Evolutionary conservation across 495 filamentous ascomycete species (phyloP), one percentile per base, ranked within the genome.

Genomic region (Penicillium taxi): DNA sequence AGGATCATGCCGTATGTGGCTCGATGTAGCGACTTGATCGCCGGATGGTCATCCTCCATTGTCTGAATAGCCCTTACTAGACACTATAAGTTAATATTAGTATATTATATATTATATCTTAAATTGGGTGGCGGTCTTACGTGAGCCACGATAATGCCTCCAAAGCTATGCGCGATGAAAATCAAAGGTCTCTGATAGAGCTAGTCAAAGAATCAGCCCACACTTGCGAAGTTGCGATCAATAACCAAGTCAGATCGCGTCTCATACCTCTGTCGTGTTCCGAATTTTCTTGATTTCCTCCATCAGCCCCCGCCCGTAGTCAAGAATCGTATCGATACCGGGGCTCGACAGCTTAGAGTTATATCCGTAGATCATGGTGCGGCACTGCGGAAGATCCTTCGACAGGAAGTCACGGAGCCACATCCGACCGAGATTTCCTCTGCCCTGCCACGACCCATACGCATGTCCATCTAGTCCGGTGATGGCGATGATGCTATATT

Each of bases 361-460:
- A 38, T 66, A 64, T 6, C 61, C 61, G 33, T 62, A 63, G 14
- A 61, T 63, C 34, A 61, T 50, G 1, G 52, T 56, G 28, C 55
- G 47, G 24, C 41, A 53, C 15, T 44, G 43, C 1, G 45, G 41
- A 13, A 63, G 19, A 45, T 63, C 59, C 32, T 50, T 42, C 0
- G 52, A 47, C 2, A 66, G 47, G 37, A 55, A 61, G 40, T 66
- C 56, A 6, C 48, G 46, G 5, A 66, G 59, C 62, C 58, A 66
- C 59, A 64, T 64, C 1, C 42, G 41, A 8, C 43, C 19, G 18
- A 39, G 11, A 17, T 42, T 37, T 6, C 46, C 54, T 42, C 48
- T 55, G 12, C 49, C 45, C 21, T 48, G 36, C 58, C 59, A 66
- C 18, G 59, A 61, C 8, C 50, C 61, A 37, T 55, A 66, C 1